Base-by-base conservation (phyloP, 768 basidiomycete genomes). In the Lanmaoa pseudosensibilis region DNA sequence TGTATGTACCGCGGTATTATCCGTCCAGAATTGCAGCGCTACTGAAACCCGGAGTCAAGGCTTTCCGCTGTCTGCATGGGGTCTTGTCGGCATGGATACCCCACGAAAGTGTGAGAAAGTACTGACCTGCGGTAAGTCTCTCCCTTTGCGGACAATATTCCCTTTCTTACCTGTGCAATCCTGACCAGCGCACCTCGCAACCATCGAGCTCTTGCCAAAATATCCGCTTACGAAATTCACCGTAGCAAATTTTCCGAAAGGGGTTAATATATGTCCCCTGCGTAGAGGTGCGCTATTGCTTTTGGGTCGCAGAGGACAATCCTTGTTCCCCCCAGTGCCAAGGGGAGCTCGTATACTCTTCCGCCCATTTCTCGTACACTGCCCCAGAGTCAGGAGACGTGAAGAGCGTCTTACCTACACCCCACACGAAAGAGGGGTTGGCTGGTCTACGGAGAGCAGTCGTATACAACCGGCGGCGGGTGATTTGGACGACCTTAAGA, bases 241-340 rank as follows among this genome's bases (percentile, higher is more conserved):
- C 32, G 68, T 63, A 0, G 49, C 54, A 4, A 50, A 58, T 65
- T 47, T 49, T 36, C 12, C 60, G n/a, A 59, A 58, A 50, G 59
- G 71, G 19, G 63, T 68, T 10, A 58, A 54, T 13, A 64, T 34
- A 21, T 74, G 74, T 85, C 84, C 52, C 69, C 74, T 0, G 77
- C 70, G 54, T 76, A 81, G 40, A 82, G 75, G 58, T 85, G 81
- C 0, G 77, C 72, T 19, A 80, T 67, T 0, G 84, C 83, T 62
- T 77, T 82, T 0, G 79, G 77, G 51, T 82, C 82, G 47, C 74
- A 72, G 6, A 82, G 65, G 5, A 79, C 61, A 23, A 82, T 61
- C 6, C 59, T 61, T 9, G 50, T 66, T 0, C 71, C 61, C 0
- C 78, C 78, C 7, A 82, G 56, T 1, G 67, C 58, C 1, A 61